A percentile compares a stretch with the other conserved stretches of the same genome.
These are phyloP conservation scores for Ogataea hybrid DNA, from an alignment of 1,139 yeast species.

Conservation along the genomic window DNA sequence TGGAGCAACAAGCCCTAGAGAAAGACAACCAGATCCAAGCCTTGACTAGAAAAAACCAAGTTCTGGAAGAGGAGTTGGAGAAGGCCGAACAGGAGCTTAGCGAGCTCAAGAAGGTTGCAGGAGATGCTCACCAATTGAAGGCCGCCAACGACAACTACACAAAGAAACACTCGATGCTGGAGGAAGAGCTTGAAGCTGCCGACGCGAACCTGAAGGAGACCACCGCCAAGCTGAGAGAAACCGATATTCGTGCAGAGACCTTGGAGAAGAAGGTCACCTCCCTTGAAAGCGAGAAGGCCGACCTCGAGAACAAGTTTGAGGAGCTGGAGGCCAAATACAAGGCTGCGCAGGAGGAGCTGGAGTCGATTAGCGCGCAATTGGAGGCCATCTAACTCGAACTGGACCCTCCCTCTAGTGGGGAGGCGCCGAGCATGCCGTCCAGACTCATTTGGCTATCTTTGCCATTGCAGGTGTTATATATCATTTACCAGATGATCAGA, in stretches of 20 bases:
- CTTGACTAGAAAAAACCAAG: conserved; percentile 86
- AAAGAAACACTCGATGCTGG: conserved; percentile 89
- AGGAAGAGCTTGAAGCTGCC: conserved; percentile 90
- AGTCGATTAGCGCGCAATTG: conserved; percentile 90
- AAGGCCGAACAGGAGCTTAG: conserved; percentile 77
- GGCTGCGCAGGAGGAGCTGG: conserved; percentile 86
- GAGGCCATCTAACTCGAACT: conserved; percentile 62
- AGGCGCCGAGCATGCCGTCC: conserved; percentile 3
- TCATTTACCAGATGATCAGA: conserved; percentile 4
- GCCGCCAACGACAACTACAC: conserved; percentile 87
- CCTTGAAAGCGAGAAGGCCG: conserved; percentile 89
- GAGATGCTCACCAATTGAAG: conserved; percentile 87
- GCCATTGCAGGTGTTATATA: conserved; percentile 9
- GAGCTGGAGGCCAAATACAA: conserved; percentile 80
- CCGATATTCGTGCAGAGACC: conserved; percentile 96
- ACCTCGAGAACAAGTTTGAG: conserved; percentile 89
- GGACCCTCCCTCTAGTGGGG: conserved; percentile 1
- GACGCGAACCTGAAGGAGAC: conserved; percentile 92
- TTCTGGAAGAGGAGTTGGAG: conserved; percentile 88
- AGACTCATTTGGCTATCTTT: conserved; percentile 3
- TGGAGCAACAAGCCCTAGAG: conserved; percentile 88
- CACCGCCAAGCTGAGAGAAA: conserved; percentile 90
- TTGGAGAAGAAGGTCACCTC: conserved; percentile 93
- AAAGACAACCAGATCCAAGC: conserved; percentile 96
- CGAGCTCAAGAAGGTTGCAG: conserved; percentile 86